phyloP scores from a whole-genome alignment of 345 rosid species.

The Arabidopsis thaliana region DNA sequence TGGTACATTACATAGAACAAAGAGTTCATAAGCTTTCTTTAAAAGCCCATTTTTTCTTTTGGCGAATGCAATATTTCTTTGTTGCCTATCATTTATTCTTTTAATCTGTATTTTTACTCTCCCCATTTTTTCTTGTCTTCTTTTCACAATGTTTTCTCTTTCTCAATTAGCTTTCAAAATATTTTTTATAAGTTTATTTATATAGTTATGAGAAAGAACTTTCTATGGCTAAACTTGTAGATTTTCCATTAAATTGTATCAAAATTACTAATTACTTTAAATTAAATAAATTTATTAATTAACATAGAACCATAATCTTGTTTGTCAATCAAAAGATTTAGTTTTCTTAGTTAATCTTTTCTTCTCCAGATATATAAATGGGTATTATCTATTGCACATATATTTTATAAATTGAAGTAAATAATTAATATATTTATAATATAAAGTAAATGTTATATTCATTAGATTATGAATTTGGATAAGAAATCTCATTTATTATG shows the following conservation, averaged over 20 bases:
- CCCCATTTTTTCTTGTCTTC: conserved; percentile 28
- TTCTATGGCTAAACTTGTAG: conserved; percentile 13
- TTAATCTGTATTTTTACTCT: conserved; percentile 36
- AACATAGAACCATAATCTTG: too few species aligned
- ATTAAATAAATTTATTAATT: neutral
- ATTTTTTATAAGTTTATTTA: neutral
- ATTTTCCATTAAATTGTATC: conserved; percentile 11
- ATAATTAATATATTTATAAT: too few species aligned
- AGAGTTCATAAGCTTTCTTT: conserved; percentile 40
- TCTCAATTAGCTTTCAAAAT: neutral
- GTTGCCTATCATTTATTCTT: conserved; percentile 19
- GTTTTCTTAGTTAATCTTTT: neutral
- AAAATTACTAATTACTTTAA: neutral
- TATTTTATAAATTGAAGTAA: too few species aligned
- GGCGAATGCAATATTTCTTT: conserved; percentile 37
- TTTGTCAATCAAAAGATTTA: too few species aligned
- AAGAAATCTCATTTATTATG: neutral
- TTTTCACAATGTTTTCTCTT: neutral
- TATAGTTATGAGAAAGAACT: neutral
- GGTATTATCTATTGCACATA: too few species aligned
- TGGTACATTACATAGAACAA: conserved; percentile 25
- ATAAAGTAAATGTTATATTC: too few species aligned
- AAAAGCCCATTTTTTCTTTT: conserved; percentile 39
- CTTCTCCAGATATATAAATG: neutral
- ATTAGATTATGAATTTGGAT: neutral